Percentiles rank a stretch among this genome's conserved stretches.
Conservation (phyloP, 306 rosid genomes). For the Citrullus amarus region DNA sequence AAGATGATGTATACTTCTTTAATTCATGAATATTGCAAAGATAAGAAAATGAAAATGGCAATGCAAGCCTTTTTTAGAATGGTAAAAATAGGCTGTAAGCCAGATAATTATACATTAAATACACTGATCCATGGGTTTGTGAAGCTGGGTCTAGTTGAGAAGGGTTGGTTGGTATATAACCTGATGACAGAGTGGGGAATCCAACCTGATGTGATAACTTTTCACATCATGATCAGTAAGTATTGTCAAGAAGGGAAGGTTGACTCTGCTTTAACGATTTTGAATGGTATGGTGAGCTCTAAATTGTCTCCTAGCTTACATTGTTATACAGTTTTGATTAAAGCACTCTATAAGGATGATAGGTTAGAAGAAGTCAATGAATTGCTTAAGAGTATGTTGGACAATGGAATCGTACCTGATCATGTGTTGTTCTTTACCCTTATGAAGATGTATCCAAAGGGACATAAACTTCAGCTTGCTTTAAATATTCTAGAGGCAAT, state of each 20-base stretch:
- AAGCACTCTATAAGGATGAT: conserved; percentile 24
- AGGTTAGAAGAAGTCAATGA: conserved; percentile 14
- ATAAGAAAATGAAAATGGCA: conserved; percentile 32
- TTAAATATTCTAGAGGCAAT: conserved; percentile 18
- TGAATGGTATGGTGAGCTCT: conserved; percentile 16
- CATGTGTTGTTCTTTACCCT: conserved; percentile 28
- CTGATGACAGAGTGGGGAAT: conserved; percentile 32
- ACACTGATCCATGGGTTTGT: conserved; percentile 29
- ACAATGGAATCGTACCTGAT: conserved; percentile 30
- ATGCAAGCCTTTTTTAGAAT: conserved; percentile 30
- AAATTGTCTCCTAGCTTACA: conserved; percentile 22
- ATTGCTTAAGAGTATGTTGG: conserved; percentile 18
- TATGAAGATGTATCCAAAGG: conserved; percentile 18
- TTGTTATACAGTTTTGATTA: conserved; percentile 27
- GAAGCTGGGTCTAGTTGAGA: conserved; percentile 23
- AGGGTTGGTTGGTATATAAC: conserved; percentile 25
- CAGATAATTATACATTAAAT: conserved; percentile 26
- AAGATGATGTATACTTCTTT: conserved; percentile 34
- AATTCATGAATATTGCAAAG: conserved; percentile 25
- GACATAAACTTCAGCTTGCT: conserved; percentile 24
- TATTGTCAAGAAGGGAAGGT: conserved; percentile 21
- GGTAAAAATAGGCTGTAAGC: conserved; percentile 29
- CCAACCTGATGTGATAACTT: conserved; percentile 24
- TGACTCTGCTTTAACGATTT: conserved; percentile 22
- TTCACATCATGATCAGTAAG: conserved; percentile 25